phyloP scores from a whole-genome alignment of 495 filamentous ascomycete species.

The Astrocystis sublimbata region DNA sequence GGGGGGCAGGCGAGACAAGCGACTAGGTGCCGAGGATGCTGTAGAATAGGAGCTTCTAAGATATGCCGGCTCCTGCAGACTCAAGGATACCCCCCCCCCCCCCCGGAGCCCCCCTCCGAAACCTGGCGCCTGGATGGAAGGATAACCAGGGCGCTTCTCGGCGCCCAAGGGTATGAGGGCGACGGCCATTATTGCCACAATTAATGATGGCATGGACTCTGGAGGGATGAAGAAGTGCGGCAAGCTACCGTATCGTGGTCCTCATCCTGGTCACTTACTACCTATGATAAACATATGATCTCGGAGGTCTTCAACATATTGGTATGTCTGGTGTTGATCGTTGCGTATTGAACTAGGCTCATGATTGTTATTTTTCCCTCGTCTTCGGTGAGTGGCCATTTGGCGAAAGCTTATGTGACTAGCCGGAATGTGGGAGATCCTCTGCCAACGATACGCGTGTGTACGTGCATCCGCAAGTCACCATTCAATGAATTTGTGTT shows the following conservation, averaged over 20 bases:
- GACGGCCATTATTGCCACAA: not conserved
- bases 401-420: not conserved
- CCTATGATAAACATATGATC: not conserved
- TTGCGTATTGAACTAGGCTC: not conserved
- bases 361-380: not conserved
- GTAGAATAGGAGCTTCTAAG: not conserved
- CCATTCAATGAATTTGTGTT: not conserved
- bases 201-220: not conserved
- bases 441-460: not conserved
- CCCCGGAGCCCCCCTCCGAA: no score
- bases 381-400: constrained; percentile 14
- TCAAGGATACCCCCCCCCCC: constrained; percentile 6
- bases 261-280: not conserved
- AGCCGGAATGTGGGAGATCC: constrained; percentile 15
- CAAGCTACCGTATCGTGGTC: constrained; percentile 11
- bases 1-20: not conserved
- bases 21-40: not conserved
- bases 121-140: not conserved
- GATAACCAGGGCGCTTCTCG: no score
- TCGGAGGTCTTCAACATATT: not conserved
- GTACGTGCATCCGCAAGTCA: constrained; percentile 2
- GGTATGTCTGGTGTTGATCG: constrained; percentile 2
- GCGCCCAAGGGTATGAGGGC: not conserved
- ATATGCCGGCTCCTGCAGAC: constrained; percentile 17
- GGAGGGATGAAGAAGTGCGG: constrained; percentile 7